Conservation (phyloP, 441 rosid species). For the Capsella rubella region DNA sequence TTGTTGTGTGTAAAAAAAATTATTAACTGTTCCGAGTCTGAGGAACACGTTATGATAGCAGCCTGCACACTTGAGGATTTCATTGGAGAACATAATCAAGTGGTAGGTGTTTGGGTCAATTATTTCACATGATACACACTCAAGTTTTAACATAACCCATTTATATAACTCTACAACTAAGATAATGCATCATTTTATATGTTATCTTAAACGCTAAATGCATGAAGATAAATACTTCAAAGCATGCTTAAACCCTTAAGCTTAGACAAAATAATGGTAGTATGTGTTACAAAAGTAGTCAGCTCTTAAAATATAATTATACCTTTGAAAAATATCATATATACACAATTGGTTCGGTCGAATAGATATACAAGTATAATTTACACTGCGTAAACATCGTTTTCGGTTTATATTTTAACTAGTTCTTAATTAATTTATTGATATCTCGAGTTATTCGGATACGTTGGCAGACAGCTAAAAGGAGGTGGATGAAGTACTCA, state of each 20-base stretch:
- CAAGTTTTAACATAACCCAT: neutral
- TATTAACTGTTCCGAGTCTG: conserved; percentile 14
- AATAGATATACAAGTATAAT: neutral
- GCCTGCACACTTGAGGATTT: conserved; percentile 38
- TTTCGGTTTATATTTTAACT: conserved; percentile 33
- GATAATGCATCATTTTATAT: too few species aligned
- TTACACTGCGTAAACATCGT: conserved; percentile 17
- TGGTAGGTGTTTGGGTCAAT: conserved; percentile 6
- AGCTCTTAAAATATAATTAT: neutral
- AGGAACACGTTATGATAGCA: conserved; percentile 45
- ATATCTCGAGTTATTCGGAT: conserved; percentile 37
- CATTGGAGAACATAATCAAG: conserved; percentile 41
- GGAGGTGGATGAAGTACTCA: conserved; percentile 44
- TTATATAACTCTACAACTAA: neutral
- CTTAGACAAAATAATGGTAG: neutral
- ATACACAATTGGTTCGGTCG: conserved; percentile 14
- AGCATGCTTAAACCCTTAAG: neutral
- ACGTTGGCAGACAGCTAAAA: conserved; percentile 51
- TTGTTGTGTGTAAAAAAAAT: conserved; percentile 6
- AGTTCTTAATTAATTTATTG: conserved; percentile 15
- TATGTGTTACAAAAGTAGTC: neutral
- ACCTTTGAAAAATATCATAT: conserved; percentile 1
- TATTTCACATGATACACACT: conserved; percentile 5
- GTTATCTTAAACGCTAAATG: neutral
- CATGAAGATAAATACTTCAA: neutral